Percentiles rank a stretch among this genome's conserved stretches.
These are phyloP conservation scores for Cryphonectria nitschkei DNA, from an alignment of 2,329 filamentous ascomycete genomes.

Conservation along the genomic window DNA sequence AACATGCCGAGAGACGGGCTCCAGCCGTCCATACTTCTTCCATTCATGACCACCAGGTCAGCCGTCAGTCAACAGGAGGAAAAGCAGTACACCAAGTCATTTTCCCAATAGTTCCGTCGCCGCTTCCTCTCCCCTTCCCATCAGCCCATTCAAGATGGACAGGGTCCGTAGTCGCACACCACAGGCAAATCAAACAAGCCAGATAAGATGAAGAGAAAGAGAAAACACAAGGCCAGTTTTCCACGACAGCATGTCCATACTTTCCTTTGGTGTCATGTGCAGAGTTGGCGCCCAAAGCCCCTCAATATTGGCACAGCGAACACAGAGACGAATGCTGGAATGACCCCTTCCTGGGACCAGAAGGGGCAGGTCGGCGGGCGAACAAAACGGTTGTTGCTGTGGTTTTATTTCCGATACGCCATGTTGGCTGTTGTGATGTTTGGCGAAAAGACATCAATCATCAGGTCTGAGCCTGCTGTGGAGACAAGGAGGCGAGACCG, in stretches of 20 bases:
- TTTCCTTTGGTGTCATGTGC: slow-evolving; percentile 12
- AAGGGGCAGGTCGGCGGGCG: background rate
- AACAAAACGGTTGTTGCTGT: background rate
- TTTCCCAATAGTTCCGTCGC: slow-evolving; percentile 6
- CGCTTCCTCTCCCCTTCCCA: background rate
- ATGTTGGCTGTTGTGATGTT: slow-evolving; percentile 3
- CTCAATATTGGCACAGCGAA: background rate
- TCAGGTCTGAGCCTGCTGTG: background rate
- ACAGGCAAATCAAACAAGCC: slow-evolving; percentile 12
- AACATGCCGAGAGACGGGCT: slow-evolving; percentile 23
- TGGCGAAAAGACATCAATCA: background rate
- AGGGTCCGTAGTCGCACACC: slow-evolving; percentile 9
- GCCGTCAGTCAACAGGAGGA: background rate
- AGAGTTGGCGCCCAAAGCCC: background rate
- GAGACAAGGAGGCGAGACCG: background rate
- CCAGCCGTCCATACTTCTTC: slow-evolving; percentile 3
- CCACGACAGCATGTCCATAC: slow-evolving; percentile 19
- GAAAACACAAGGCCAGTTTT: background rate
- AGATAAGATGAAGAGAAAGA: slow-evolving; percentile 13
- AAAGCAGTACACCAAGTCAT: slow-evolving; percentile 1
- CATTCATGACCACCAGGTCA: background rate
- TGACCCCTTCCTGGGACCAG: background rate
- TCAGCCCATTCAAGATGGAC: background rate
- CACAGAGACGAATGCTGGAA: slow-evolving; percentile 7
- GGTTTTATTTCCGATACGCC: background rate